Percentiles rank a stretch among this genome's conserved stretches.
Evolutionary conservation across 768 basidiomycete genomes (phyloP).

Genomic region (Cystofilobasidium bisporidii): DNA sequence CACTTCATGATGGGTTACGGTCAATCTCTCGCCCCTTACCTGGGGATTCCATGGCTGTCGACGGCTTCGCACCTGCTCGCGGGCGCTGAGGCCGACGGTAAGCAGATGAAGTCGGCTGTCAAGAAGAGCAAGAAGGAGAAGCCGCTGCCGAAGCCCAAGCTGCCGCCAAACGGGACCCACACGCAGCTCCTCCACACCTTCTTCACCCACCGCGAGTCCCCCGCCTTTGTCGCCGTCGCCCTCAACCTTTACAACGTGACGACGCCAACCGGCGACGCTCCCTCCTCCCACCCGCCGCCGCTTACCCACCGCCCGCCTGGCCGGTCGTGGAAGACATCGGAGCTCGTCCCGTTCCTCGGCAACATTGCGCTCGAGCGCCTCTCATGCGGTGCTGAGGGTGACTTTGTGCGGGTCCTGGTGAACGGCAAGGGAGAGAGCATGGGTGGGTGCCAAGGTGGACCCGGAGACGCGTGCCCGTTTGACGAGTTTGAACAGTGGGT

Average conservation of each 20-base stretch:
- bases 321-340: conserved; percentile 41
- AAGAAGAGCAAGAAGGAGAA: conserved; percentile 25
- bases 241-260: conserved; percentile 42
- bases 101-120: conserved; percentile 2
- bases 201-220: conserved; percentile 44
- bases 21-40: conserved; percentile 37
- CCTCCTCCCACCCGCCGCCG: conserved; percentile 31
- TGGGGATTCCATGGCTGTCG: conserved; percentile 42
- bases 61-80: conserved; percentile 38
- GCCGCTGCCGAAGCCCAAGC: conserved; percentile 37
- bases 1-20: conserved; percentile 39
- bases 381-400: conserved; percentile 30
- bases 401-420: conserved; percentile 40
- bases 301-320: conserved; percentile 34
- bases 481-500: conserved; percentile 7
- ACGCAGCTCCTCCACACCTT: conserved; percentile 41
- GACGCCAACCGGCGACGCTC: conserved; percentile 28
- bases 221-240: conserved; percentile 41
- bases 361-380: conserved; percentile 42
- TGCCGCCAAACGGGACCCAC: conserved; percentile 42
- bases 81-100: conserved; percentile 35
- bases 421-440: conserved; percentile 41
- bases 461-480: conserved; percentile 35
- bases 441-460: conserved; percentile 39
- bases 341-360: conserved; percentile 43